Evolutionary conservation across 202 grass and related monocot genomes (phyloP), one percentile per base, ranked within the genome.

Genomic region (Digitaria exilis): DNA sequence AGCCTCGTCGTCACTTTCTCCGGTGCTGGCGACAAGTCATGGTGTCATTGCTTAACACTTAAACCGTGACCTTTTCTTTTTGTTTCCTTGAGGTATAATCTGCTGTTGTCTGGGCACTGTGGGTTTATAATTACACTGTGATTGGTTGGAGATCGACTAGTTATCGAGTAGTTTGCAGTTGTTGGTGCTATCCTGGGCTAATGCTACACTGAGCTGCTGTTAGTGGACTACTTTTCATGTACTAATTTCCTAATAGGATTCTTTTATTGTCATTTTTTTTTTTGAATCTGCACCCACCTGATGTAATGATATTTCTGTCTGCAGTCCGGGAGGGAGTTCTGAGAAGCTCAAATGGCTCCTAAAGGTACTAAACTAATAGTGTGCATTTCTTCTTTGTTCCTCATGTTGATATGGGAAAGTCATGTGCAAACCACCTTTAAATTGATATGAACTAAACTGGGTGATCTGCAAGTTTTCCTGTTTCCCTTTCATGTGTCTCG

Each of bases 261-360:
- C 0, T 61, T 59, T 1, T 58, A 9, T 68, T 16, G 31, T 17
- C 17, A 62, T n/a, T n/a, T n/a, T n/a, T n/a, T n/a, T 17, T 9
- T 31, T 18, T 74, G 43, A 10, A 7, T n/a, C 5, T 34, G 3
- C 6, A 14, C 19, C 9, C n/a, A 50, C 32, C 46, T 83, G 46
- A 72, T 17, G 49, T 25, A 32, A 67, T 71, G 4, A 13, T 39
- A 21, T 55, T 78, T 29, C 3, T 67, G 2, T 7, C 0, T 80
- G 49, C 81, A 84, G 60, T 69, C 73, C 42, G 22, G 72, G 81
- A 49, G 14, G 68, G 29, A 61, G 30, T 24, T 56, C 81, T 25
- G 31, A 80, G 86, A 84, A 67, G 68, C 51, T 16, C 49, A 65
- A 52, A 88, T 88, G 86, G 75, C 60, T 84, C 76, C 81, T 67